Evolutionary conservation across 1,284 basidiomycete species (phyloP), one percentile per base, ranked within the genome.

Genomic region (Ustilago lituana): DNA sequence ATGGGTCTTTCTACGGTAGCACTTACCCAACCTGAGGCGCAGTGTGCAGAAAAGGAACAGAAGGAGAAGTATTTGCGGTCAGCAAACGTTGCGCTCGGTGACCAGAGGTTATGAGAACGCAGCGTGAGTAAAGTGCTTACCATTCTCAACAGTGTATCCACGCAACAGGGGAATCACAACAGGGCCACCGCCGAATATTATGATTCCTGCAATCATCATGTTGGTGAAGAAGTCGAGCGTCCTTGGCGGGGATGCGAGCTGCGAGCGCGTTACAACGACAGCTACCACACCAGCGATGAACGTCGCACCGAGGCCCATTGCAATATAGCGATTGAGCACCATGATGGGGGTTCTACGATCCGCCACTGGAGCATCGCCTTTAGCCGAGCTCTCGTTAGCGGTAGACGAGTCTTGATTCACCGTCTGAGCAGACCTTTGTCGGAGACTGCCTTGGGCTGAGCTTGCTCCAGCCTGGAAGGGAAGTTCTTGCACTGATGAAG

Each of bases 171-270:
- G 87, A 58, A 88, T 86, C 29, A 88, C 87, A 7, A 88, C 87
- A 0, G 87, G 87, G 14, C 87, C 87, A 9, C 87, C 87, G 17
- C 87, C 87, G 70, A 88, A 87, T 59, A 87, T 87, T 76, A 87
- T 86, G 9, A 86, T 85, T 5, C 85, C 85, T 1, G 84, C 85
- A 20, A 85, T 74, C 46, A 84, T 66, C 80, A 85, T 82, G 63
- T 85, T 85, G n/a, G 78, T 82, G 72, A 85, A 84, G 64, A 85
- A 83, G 51, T 84, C 82, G 6, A 85, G 73, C 2, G 57, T 54
- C 8, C 77, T 65, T 0, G 78, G 76, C 3, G 82, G 77, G 12
- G 74, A 50, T 1, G 58, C 39, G 14, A 84, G 76, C 17, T 77
- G 73, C 1, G 80, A 82, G 15, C 84, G 79, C 3, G 83, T 68